Conservation (phyloP, 2,329 filamentous ascomycete genomes). For the Ophiobolus disseminans region DNA sequence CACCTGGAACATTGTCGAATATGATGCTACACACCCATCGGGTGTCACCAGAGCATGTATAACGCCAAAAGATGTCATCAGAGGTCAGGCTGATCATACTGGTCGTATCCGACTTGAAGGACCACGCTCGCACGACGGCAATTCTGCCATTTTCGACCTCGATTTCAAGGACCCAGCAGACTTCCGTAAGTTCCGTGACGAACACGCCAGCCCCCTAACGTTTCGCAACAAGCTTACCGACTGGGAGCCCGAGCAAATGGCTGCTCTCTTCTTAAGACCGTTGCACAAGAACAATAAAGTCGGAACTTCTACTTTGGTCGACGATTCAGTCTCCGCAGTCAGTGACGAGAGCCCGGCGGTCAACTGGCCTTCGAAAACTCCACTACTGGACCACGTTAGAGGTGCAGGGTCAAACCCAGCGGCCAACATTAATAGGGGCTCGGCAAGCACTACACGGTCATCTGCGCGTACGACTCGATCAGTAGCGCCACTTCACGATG, state of each 20-base stretch:
- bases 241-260: constrained; percentile 11
- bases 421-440: too few species aligned
- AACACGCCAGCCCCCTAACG: constrained; percentile 1
- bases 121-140: constrained; percentile 7
- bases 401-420: too few species aligned
- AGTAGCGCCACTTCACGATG: not conserved
- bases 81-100: constrained; percentile 17
- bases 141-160: constrained; percentile 26
- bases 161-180: constrained; percentile 20
- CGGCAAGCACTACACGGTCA: constrained; percentile 4
- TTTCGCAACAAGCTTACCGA: not conserved
- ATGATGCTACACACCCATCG: not conserved
- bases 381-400: too few species aligned
- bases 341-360: too few species aligned
- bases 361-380: too few species aligned
- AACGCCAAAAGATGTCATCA: constrained; percentile 17
- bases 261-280: constrained; percentile 17
- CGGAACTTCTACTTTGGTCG: constrained; percentile 6
- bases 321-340: not conserved
- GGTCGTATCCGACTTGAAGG: constrained; percentile 31
- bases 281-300: constrained; percentile 19
- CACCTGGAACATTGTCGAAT: constrained; percentile 4
- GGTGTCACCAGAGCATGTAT: constrained; percentile 8
- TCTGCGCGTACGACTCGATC: constrained; percentile 8
- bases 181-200: constrained; percentile 17